Conservation (phyloP, 2,329 filamentous ascomycete genomes). For the Macrophomina phaseolina region DNA sequence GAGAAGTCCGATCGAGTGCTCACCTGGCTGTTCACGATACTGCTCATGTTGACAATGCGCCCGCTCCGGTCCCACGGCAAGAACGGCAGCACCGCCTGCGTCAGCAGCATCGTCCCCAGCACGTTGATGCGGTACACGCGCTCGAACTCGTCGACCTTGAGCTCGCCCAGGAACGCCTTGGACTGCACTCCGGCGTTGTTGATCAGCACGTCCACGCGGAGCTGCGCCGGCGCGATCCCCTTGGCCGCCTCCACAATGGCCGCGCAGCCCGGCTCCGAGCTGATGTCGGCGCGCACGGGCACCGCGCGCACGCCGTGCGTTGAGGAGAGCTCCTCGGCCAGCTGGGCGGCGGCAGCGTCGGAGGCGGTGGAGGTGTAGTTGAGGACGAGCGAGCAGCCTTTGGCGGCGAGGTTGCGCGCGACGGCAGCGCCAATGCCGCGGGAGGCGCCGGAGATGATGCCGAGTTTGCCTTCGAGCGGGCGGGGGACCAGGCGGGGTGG, state of each 20-base stretch:
- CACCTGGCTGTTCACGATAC: constrained; percentile 16
- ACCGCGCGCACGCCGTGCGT: constrained; percentile 21
- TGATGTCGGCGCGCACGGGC: constrained; percentile 24
- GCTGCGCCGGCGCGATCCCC: neutral
- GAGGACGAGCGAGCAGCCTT: constrained; percentile 24
- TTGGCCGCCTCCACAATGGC: constrained; percentile 10
- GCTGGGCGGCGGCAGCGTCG: neutral
- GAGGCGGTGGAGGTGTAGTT: constrained; percentile 22
- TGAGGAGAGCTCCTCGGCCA: constrained; percentile 7
- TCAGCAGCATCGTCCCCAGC: constrained; percentile 26
- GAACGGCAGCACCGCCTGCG: constrained; percentile 15
- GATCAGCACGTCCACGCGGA: constrained; percentile 22
- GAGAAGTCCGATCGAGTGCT: neutral
- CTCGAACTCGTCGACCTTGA: constrained; percentile 12
- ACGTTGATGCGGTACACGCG: constrained; percentile 26
- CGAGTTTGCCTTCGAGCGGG: constrained; percentile 17
- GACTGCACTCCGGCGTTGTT: constrained; percentile 24
- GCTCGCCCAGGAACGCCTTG: neutral
- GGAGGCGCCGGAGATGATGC: constrained; percentile 14
- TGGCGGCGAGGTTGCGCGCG: constrained; percentile 26
- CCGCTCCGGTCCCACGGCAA: constrained; percentile 23
- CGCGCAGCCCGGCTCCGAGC: constrained; percentile 6
- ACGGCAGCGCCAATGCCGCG: constrained; percentile 28
- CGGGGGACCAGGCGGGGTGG: neutral
- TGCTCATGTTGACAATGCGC: constrained; percentile 22